Conservation (phyloP, 2,329 filamentous ascomycete genomes). For the Dactylonectria macrodidyma region DNA sequence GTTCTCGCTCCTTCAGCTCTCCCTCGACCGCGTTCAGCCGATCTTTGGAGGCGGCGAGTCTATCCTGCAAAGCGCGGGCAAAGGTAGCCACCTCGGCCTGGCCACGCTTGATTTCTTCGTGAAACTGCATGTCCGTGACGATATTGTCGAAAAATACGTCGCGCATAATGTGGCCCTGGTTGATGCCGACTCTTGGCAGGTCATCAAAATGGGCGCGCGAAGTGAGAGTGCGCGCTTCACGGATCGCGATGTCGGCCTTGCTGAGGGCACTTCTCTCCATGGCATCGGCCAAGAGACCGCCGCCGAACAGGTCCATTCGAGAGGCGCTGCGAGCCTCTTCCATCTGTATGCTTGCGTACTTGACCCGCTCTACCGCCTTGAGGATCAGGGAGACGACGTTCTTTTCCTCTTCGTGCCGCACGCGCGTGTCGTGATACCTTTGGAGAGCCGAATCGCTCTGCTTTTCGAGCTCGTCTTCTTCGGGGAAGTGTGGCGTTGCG, state of each 20-base stretch:
- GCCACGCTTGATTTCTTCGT: constrained; percentile 64
- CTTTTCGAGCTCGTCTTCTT: constrained; percentile 64
- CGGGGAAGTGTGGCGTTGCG: constrained; percentile 64
- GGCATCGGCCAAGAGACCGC: not conserved
- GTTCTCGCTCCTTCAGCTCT: constrained; percentile 50
- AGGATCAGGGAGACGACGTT: constrained; percentile 56
- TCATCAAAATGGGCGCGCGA: constrained; percentile 55
- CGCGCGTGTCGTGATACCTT: constrained; percentile 55
- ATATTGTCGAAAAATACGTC: constrained; percentile 47
- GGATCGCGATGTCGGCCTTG: constrained; percentile 60
- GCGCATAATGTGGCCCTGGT: constrained; percentile 61
- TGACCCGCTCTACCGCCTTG: constrained; percentile 55
- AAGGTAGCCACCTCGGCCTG: constrained; percentile 53
- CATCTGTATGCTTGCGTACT: constrained; percentile 53
- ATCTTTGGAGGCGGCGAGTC: constrained; percentile 50
- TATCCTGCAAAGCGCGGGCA: constrained; percentile 46
- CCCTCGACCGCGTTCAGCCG: constrained; percentile 47
- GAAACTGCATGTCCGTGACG: constrained; percentile 58
- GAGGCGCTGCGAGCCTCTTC: constrained; percentile 33
- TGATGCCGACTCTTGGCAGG: constrained; percentile 60
- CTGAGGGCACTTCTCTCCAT: constrained; percentile 67
- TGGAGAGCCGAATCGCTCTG: constrained; percentile 51
- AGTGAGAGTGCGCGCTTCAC: constrained; percentile 57
- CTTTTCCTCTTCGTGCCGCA: constrained; percentile 55
- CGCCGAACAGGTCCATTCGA: constrained; percentile 56